Percentiles rank a stretch among this genome's conserved stretches.
phyloP scores from a whole-genome alignment of 192 early-diverging fungal species.

The Backusella macrospora region DNA sequence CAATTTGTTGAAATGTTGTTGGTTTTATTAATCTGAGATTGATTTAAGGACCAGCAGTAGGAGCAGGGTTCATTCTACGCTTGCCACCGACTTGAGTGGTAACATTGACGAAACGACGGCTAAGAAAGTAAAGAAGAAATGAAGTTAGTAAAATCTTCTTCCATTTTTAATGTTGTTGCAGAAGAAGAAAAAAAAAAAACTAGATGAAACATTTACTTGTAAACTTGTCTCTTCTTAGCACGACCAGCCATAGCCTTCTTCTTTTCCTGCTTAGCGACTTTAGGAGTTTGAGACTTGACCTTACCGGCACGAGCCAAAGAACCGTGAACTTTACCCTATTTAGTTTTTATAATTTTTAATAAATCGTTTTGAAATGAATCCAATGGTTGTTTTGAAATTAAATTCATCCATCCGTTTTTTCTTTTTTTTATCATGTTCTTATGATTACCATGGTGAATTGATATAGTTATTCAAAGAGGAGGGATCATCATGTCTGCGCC shows the following conservation, averaged over 20 bases:
- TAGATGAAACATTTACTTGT: conserved; percentile 57
- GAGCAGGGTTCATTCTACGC: conserved; percentile 71
- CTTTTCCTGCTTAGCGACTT: conserved; percentile 97
- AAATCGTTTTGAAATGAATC: too few relatives aligned
- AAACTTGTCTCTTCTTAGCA: conserved; percentile 94
- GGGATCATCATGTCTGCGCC: not conserved
- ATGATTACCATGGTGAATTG: not conserved
- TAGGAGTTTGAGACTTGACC: conserved; percentile 99
- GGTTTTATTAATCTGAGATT: not conserved
- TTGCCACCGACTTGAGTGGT: conserved; percentile 86
- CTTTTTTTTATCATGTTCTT: too few relatives aligned
- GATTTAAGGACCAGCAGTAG: conserved; percentile 50
- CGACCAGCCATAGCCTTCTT: conserved; percentile 92
- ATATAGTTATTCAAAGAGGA: conserved; percentile 11
- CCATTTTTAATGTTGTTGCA: too few relatives aligned
- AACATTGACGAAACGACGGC: conserved; percentile 96
- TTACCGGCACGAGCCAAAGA: conserved; percentile 99
- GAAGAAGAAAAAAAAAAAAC: too few relatives aligned
- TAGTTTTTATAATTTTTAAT: not conserved
- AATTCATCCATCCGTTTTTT: not conserved
- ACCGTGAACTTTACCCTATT: conserved; percentile 99
- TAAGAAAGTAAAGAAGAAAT: not conserved
- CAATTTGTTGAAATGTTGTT: conserved; percentile 13
- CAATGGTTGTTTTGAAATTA: too few relatives aligned
- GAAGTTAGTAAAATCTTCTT: not conserved